A percentile compares a stretch with the other conserved stretches of the same genome.
Conservation (phyloP, 805 yeast species). For the Cyberlindnera samutprakarnensis region DNA sequence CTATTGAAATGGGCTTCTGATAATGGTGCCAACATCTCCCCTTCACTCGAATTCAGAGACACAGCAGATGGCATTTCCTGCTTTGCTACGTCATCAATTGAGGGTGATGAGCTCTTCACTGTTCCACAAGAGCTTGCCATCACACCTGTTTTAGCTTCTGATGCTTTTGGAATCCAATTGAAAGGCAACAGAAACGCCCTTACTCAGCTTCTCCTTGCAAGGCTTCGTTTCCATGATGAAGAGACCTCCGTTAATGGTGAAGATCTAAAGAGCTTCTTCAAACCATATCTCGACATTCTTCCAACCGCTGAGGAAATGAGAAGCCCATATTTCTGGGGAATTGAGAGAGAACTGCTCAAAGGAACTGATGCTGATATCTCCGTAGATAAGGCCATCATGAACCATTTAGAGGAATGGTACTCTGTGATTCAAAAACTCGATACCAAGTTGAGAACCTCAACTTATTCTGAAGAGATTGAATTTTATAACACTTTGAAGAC, state of each 20-base stretch:
- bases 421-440: slow-evolving; percentile 18
- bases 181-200: slow-evolving; percentile 12
- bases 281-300: slow-evolving; percentile 41
- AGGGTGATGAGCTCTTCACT: slow-evolving; percentile 23
- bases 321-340: slow-evolving; percentile 65
- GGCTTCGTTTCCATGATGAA: slow-evolving; percentile 30
- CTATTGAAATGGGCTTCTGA: slow-evolving; percentile 30
- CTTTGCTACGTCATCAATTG: slow-evolving; percentile 13
- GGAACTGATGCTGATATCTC: slow-evolving; percentile 68
- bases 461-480: slow-evolving; percentile 19
- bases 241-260: slow-evolving; percentile 9
- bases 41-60: slow-evolving; percentile 25
- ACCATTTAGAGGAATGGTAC: slow-evolving; percentile 57
- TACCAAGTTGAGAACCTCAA: slow-evolving; percentile 7
- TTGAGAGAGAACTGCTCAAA: slow-evolving; percentile 41
- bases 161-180: slow-evolving; percentile 17
- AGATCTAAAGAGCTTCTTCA: slow-evolving; percentile 19
- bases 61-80: slow-evolving; percentile 29
- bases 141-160: slow-evolving; percentile 28
- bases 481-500: slow-evolving; percentile 21
- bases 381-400: slow-evolving; percentile 36
- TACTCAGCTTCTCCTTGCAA: slow-evolving; percentile 31
- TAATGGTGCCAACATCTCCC: slow-evolving; percentile 32
- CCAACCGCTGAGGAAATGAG: slow-evolving; percentile 38
- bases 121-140: slow-evolving; percentile 33